These are phyloP conservation scores for Fusarium tjaetaba DNA, from an alignment of 2,329 filamentous ascomycete genomes.

Conservation along the genomic window DNA sequence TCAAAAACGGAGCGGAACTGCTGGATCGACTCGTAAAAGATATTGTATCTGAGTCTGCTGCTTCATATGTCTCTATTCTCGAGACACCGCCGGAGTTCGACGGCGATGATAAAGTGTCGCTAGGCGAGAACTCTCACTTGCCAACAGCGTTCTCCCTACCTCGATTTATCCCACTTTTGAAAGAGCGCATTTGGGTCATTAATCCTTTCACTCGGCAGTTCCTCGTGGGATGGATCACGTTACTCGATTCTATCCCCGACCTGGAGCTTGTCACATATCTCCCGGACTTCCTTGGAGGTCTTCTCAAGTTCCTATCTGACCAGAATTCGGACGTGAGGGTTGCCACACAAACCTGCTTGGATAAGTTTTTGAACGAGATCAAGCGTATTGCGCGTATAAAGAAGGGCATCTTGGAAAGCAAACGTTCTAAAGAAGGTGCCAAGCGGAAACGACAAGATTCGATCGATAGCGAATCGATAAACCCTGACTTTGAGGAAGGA, in stretches of 20 bases:
- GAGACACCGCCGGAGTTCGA: conserved; percentile 63
- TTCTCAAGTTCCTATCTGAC: conserved; percentile 93
- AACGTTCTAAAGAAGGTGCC: conserved; percentile 73
- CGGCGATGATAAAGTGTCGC: conserved; percentile 58
- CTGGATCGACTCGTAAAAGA: conserved; percentile 95
- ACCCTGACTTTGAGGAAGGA: conserved; percentile 67
- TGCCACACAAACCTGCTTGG: conserved; percentile 86
- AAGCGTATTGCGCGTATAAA: conserved; percentile 93
- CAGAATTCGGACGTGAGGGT: conserved; percentile 94
- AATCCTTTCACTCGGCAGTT: conserved; percentile 97
- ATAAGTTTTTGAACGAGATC: conserved; percentile 92
- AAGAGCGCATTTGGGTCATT: conserved; percentile 92
- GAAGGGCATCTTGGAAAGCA: conserved; percentile 89
- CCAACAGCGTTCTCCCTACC: conserved; percentile 92
- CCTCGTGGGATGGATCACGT: conserved; percentile 92
- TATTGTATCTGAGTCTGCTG: conserved; percentile 93
- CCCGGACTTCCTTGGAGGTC: conserved; percentile 87
- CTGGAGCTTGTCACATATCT: conserved; percentile 92
- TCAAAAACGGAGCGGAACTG: conserved; percentile 97
- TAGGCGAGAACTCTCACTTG: conserved; percentile 60
- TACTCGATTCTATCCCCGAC: conserved; percentile 96
- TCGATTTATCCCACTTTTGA: conserved; percentile 90
- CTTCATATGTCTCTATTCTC: conserved; percentile 91
- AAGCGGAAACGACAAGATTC: conserved; percentile 77
- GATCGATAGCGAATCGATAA: conserved; percentile 71